Evolutionary conservation across 805 yeast genomes (phyloP), one percentile per base, ranked within the genome.

Genomic region (Zygoascus ofunaensis): DNA sequence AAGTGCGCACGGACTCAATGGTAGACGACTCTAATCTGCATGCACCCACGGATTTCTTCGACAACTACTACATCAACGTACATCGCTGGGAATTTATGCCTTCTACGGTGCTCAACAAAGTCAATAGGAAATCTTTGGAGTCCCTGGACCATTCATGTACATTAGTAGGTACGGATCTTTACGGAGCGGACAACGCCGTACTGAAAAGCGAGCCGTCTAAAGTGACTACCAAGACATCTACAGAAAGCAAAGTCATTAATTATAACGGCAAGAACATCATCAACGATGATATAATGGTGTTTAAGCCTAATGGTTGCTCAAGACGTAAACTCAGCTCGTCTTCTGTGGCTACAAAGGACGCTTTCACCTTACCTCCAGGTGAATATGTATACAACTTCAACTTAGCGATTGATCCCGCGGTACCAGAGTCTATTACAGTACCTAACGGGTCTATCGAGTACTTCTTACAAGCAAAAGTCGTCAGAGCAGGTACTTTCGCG

Each of bases 321-420:
- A 24, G 10, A 17, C 15, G 33, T 5, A 37, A 37, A 21, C 33
- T 21, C 18, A 24, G 20, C 32, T 19, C 20, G 12, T 15, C 42
- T 24, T 24, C 43, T 7, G 7, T 37, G 10, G 12, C 46, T 30
- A 44, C 43, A 15, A 43, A 42, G 41, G 69, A 68, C 15, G 62
- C 64, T 49, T 72, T 69, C 34, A 61, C 66, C 3, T 87, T 89
- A 53, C 70, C 74, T 15, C 86, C 94, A 0, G 98, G 97, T 15
- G 97, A 89, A 56, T 92, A 92, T 57, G 73, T 87, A 36, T 92
- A 89, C 67, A 82, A 86, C 45, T 90, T 92, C 62, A 97, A 92
- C 61, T 85, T 87, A 48, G 82, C 94, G 4, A 71, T 92, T 21
- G 92, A 83, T 7, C 74, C 89, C 5, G 76, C 81, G 12, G 70